Base-by-base conservation (phyloP, 306 rosid genomes). In the Mimosa bimucronata region DNA sequence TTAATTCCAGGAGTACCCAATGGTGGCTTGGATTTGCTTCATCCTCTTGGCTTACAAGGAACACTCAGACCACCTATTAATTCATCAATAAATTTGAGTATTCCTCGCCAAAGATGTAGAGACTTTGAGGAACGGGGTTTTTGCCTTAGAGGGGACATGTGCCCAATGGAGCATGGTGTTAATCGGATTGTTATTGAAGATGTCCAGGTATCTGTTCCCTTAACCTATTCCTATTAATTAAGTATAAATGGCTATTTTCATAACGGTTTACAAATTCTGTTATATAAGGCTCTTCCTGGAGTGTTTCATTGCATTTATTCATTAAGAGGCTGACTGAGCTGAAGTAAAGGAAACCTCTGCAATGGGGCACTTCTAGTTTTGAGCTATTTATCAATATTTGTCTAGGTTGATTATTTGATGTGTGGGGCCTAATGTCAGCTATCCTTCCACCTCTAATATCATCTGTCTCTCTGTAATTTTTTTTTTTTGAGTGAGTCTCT, bases 101-200 rank as follows among this genome's bases (percentile, higher is more conserved):
- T 96, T 67, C 91, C 94, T 79, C 97, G 85, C 53, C 99, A 89
- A 81, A 80, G 99, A 82, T 96, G 99, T 82, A 90, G 99, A 90
- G 99, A 96, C 81, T 96, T 96, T 84, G 99, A 96, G 97, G 99
- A 96, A 86, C 98, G 97, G 68, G 99, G 99, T 58, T 96, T 90
- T 86, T 96, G 99, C 85, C 89, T 96, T 28, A 90, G 99, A 90
- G 99, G 99, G 81, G 99, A 96, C 86, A 93, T 96, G 93, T 96
- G 99, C 69, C 99, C 98, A 23, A 96, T 96, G 99, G 99, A 96
- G 83, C 99, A 96, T 44, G 99, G 99, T 50, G 88, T 93, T 71
- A 91, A 96, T 80, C 98, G 99, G 60, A 96, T 96, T 82, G 99
- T 96, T 80, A 82, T 96, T 69, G 99, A 96, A 88, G 99, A 96